Conservation (phyloP, 2,329 filamentous ascomycete species). For the Tolypocladium album region DNA sequence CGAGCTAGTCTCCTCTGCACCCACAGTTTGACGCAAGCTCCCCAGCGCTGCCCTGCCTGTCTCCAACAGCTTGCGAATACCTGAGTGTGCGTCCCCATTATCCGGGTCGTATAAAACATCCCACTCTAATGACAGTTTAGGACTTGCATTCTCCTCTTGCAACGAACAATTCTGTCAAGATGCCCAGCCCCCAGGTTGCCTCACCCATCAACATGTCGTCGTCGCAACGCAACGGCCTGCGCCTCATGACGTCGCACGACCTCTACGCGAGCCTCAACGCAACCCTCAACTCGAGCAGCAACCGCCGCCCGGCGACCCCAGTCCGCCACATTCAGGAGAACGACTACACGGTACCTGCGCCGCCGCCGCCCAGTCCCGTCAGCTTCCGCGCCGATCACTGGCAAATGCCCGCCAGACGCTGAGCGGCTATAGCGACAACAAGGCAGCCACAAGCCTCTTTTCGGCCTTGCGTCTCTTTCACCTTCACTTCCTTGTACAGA, state of each 20-base stretch:
- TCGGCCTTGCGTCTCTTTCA: background rate
- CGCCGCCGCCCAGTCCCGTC: conserved; percentile 53
- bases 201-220: conserved; percentile 37
- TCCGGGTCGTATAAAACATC: background rate
- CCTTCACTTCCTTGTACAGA: background rate
- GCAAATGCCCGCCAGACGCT: conserved; percentile 25
- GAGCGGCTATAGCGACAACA: conserved; percentile 2
- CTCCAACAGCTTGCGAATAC: background rate
- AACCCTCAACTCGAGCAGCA: conserved; percentile 33
- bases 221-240: conserved; percentile 31
- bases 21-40: background rate
- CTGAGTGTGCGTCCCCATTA: background rate
- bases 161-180: conserved; percentile 10
- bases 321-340: conserved; percentile 42
- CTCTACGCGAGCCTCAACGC: conserved; percentile 43
- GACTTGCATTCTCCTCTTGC: background rate
- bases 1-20: background rate
- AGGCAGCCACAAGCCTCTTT: background rate
- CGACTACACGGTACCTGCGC: conserved; percentile 54
- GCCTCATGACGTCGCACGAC: conserved; percentile 35
- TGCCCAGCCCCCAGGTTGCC: conserved; percentile 24
- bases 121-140: background rate
- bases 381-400: conserved; percentile 49
- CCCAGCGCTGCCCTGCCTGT: background rate
- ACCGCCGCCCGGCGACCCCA: conserved; percentile 31